Evolutionary conservation across 2,329 filamentous ascomycete species (phyloP), one percentile per base, ranked within the genome.

Genomic region (Thelonectria olida): DNA sequence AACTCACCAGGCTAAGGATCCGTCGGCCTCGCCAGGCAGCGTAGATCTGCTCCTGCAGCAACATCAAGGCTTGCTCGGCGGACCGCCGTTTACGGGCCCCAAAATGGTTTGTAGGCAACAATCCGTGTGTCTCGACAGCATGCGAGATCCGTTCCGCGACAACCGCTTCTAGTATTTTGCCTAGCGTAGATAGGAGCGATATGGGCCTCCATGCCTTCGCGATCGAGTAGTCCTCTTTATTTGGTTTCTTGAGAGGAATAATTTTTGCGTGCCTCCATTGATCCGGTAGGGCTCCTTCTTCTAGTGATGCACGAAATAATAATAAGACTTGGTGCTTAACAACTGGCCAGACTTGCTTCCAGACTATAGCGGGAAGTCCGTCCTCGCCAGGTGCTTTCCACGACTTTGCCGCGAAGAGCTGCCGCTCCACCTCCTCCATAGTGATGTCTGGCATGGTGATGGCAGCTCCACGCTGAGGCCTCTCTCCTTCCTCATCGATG

Each of bases 161-260:
- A 9, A 62, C 60, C n/a, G 36, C 34, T 31, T 54, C 52, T 19
- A 63, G 8, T 41, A 58, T 20, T 59, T 75, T 76, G 5, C 70
- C 69, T 0, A 75, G 55, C 6, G 65, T 74, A 2, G 66, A 52
- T 1, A 74, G 61, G 0, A 74, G 66, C 12, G 67, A 73, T 74
- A n/a, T n/a, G n/a, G n/a, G n/a, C n/a, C n/a, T n/a, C n/a, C n/a
- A n/a, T n/a, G n/a, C n/a, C n/a, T n/a, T 73, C 7, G 68, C 66
- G 2, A 66, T 51, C 44, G 58, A 67, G 41, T 73, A 75, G 61
- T 74, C 59, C 5, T 36, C 56, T 39, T 72, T 69, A 15, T 52
- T 55, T 13, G 58, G 65, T 45, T 73, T 73, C 62, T 64, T 70
- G 1, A 74, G 61, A 12, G 64, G 71, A 12, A 74, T 70, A 22